Base-by-base conservation (phyloP, 176 grass and related monocot species). In the Zizania latifolia region DNA sequence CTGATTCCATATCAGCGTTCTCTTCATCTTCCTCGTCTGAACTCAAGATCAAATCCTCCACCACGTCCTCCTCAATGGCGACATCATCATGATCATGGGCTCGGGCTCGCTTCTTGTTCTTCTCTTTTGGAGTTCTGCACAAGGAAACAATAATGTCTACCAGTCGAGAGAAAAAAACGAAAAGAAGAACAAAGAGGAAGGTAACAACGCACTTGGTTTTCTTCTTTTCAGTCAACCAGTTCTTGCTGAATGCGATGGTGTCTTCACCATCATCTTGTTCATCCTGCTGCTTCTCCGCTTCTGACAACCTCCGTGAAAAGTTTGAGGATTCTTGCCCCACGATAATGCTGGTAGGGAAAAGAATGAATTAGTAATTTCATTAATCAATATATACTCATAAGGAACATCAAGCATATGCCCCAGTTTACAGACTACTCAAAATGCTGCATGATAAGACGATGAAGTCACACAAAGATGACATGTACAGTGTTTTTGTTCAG, bases 11-110 rank as follows among this genome's bases (percentile, higher is more conserved):
- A 30, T 83, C n/a, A 19, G 54, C n/a, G 4, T 13, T 22, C 45
- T 72, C 74, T 21, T 60, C 71, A 3, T 85, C 78, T 58, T 89
- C 87, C n/a, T 96, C 92, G 8, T 97, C 93, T 38, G 94, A 97
- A 81, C 90, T 97, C 59, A 97, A 45, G 53, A 97, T 41, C 62
- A 97, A 71, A 84, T 97, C 94, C 78, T 97, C 88, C 23, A 97
- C 81, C 32, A 83, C 66, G 81, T 97, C 94, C 63, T 91, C 88
- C 14, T 98, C 94, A 8, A 50, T 33, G 15, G 63, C 85, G 8
- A 39, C 31, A 71, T 84, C 84, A 56, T 87, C 67, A 12, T 84
- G 9, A 11, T 83, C 84, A 46, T 62, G 69, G 33, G 58, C 28
- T 53, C 68, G 69, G 33, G 58, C 28, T 53, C 81, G 82, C 82